Conservation (phyloP, 2,329 filamentous ascomycete species). For the Mollisiaceae sp. region DNA sequence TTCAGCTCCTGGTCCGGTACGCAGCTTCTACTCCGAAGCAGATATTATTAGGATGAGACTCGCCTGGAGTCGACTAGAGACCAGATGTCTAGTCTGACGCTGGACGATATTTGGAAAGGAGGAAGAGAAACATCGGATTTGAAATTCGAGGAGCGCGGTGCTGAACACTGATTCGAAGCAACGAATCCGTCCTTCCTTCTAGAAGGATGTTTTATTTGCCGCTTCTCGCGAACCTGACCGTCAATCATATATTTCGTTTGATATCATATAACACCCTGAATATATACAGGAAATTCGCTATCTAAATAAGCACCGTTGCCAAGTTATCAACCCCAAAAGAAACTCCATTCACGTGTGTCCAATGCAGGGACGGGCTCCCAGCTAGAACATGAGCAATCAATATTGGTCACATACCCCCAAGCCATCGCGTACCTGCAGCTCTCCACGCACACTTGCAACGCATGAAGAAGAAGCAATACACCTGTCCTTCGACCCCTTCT, state of each 20-base stretch:
- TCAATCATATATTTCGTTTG: not conserved
- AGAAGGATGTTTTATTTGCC: not conserved
- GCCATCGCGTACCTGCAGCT: constrained; percentile 8
- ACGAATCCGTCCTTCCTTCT: constrained; percentile 1
- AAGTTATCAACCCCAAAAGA: not conserved
- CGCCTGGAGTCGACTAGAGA: constrained; percentile 7
- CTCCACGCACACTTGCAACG: not conserved
- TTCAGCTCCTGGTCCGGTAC: constrained; percentile 21
- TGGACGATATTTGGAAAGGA: not conserved
- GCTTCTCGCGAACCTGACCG: too few species aligned
- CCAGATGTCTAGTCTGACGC: not conserved
- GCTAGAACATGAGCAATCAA: constrained; percentile 7
- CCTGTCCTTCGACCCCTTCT: not conserved
- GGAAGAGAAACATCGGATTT: not conserved
- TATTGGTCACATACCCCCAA: not conserved
- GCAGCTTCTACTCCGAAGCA: constrained; percentile 7
- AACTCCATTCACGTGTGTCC: not conserved
- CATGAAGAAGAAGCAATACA: not conserved
- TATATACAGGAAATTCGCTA: not conserved
- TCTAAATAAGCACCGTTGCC: not conserved
- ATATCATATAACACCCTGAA: not conserved
- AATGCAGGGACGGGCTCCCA: constrained; percentile 1
- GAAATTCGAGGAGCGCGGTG: not conserved
- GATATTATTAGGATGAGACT: constrained; percentile 15
- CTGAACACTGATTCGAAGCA: not conserved